phyloP scores from a whole-genome alignment of 1,284 basidiomycete species.

The Cryptococcus sp. region DNA sequence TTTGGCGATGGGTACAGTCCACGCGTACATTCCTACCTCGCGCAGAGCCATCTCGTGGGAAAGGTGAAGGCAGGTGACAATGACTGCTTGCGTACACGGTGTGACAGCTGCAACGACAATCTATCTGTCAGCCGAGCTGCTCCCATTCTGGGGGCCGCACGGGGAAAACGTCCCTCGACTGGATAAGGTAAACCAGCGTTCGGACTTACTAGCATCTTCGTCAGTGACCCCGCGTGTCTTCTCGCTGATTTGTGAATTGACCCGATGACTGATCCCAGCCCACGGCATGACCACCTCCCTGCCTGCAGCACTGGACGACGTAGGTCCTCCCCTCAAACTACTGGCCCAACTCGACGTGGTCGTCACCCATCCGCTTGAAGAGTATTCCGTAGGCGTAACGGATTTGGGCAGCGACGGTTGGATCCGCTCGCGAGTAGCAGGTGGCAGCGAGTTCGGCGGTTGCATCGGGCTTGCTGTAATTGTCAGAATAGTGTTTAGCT shows the following conservation, averaged over 20 bases:
- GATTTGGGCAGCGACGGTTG: background rate
- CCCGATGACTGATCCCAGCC: slow-evolving; percentile 30
- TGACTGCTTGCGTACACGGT: slow-evolving; percentile 37
- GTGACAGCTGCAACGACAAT: slow-evolving; percentile 2
- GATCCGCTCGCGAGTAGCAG: background rate
- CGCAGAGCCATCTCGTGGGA: slow-evolving; percentile 36
- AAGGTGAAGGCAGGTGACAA: slow-evolving; percentile 40
- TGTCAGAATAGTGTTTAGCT: background rate
- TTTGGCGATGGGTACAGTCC: slow-evolving; percentile 32
- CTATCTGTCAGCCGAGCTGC: background rate
- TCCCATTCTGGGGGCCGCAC: too few relatives aligned
- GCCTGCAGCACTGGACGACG: too few relatives aligned
- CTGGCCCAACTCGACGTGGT: slow-evolving; percentile 12
- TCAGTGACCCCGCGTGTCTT: slow-evolving; percentile 9
- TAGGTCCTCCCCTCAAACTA: background rate
- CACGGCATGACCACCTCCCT: slow-evolving; percentile 27
- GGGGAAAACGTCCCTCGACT: too few relatives aligned
- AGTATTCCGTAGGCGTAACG: slow-evolving; percentile 4
- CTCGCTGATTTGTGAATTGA: slow-evolving; percentile 10
- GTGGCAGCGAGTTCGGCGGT: background rate
- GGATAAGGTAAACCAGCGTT: background rate
- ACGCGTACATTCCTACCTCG: slow-evolving; percentile 39
- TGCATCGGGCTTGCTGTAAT: background rate
- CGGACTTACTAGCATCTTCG: slow-evolving; percentile 4
- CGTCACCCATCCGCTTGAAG: slow-evolving; percentile 20